Percentiles rank a stretch among this genome's conserved stretches.
phyloP scores from a whole-genome alignment of 345 rosid genomes.

The Ricinus communis region DNA sequence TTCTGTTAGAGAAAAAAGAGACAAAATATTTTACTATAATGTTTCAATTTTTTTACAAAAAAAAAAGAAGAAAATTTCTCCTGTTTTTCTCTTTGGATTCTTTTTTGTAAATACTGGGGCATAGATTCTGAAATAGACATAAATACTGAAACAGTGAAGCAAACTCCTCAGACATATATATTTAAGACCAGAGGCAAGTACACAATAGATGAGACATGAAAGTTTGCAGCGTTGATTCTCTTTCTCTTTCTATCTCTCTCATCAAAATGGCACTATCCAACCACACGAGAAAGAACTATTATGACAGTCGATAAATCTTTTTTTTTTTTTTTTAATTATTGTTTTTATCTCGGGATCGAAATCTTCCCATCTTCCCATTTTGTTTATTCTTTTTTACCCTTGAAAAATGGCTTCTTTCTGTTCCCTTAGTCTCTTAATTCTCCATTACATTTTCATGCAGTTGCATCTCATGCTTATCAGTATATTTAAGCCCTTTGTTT shows the following conservation, averaged over 20 bases:
- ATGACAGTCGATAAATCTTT: conserved; percentile 9
- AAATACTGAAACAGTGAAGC: conserved; percentile 26
- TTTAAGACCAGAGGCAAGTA: conserved; percentile 34
- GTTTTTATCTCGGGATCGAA: too few species aligned
- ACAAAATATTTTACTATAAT: conserved; percentile 21
- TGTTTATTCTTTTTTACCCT: too few species aligned
- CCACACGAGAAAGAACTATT: conserved; percentile 30
- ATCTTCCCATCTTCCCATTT: too few species aligned
- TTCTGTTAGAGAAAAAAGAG: too few species aligned
- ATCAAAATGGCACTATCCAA: conserved; percentile 22
- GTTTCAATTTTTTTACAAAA: background rate
- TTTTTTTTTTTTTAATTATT: background rate
- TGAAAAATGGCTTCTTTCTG: too few species aligned
- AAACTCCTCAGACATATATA: conserved; percentile 19
- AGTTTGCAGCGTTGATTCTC: conserved; percentile 44
- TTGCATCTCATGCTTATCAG: too few species aligned
- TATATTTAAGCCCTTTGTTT: too few species aligned
- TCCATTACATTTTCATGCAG: too few species aligned
- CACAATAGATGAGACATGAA: conserved; percentile 40
- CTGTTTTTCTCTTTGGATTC: conserved; percentile 23
- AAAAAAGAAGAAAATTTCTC: background rate
- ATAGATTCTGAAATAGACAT: conserved; percentile 44
- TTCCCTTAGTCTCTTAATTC: too few species aligned
- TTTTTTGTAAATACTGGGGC: conserved; percentile 19
- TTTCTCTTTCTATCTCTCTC: conserved; percentile 8